Percentiles rank a stretch among this genome's conserved stretches.
Conservation (phyloP, 2,329 filamentous ascomycete genomes). For the Colletotrichum sp. region DNA sequence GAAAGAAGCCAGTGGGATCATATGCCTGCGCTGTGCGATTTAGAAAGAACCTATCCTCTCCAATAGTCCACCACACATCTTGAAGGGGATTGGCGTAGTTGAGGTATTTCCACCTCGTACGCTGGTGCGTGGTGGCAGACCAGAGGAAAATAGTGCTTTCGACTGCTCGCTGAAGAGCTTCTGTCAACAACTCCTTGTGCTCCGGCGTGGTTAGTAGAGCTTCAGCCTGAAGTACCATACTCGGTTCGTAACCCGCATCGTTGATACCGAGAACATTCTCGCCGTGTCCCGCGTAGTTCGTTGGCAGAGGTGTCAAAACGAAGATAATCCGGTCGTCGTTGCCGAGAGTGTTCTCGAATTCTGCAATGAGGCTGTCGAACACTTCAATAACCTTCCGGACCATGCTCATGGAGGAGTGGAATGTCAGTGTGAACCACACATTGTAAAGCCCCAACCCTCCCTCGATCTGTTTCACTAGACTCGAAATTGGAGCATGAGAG, state of each 20-base stretch:
- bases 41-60: conserved; percentile 27
- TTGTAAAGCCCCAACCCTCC: neutral
- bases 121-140: conserved; percentile 21
- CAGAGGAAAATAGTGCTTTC: neutral
- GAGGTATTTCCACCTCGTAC: conserved; percentile 34
- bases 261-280: conserved; percentile 1
- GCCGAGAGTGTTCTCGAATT: neutral
- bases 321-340: neutral
- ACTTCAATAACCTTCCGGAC: neutral
- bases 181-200: conserved; percentile 29
- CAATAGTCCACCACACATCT: conserved; percentile 31
- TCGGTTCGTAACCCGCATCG: neutral
- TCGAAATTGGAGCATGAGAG: neutral
- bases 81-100: conserved; percentile 39
- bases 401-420: neutral
- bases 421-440: conserved; percentile 2
- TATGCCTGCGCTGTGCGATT: conserved; percentile 24
- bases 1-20: conserved; percentile 37
- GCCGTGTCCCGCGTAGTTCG: neutral
- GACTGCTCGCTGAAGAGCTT: conserved; percentile 27
- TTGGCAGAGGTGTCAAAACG: conserved; percentile 10
- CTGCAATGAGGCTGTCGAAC: neutral
- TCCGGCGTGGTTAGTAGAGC: conserved; percentile 27
- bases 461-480: neutral
- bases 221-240: neutral